These are phyloP conservation scores for Boletus hoseneyae DNA, from an alignment of 1,284 basidiomycete species.

Conservation along the genomic window DNA sequence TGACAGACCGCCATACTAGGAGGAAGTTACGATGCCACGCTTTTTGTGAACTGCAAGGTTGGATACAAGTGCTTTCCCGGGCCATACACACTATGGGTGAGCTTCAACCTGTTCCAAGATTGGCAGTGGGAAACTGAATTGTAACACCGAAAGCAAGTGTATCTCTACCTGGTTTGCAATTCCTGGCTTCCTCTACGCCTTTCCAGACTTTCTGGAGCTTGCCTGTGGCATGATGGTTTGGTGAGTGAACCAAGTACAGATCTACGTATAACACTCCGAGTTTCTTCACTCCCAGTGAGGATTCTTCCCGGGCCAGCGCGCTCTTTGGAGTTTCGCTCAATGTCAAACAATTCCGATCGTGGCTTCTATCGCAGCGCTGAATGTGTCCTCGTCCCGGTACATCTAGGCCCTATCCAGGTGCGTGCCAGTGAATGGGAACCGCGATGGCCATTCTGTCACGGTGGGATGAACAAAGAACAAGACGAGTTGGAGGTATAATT, in stretches of 20 bases:
- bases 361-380: conserved; percentile 56
- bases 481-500: conserved; percentile 11
- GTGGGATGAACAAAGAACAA: conserved; percentile 8
- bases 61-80: conserved; percentile 50
- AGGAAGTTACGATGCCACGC: conserved; percentile 62
- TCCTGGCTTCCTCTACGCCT: conserved; percentile 65
- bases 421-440: conserved; percentile 57
- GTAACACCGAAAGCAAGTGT: neutral
- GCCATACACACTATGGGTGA: conserved; percentile 78
- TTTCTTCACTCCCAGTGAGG: conserved; percentile 57
- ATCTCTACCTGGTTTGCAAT: conserved; percentile 71
- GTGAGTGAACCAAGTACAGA: conserved; percentile 69
- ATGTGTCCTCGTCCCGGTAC: conserved; percentile 60
- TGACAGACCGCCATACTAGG: conserved; percentile 65
- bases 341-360: conserved; percentile 40
- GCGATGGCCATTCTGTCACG: no score
- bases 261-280: conserved; percentile 71
- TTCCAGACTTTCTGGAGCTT: conserved; percentile 66
- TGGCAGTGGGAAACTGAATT: conserved; percentile 11
- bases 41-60: conserved; percentile 55
- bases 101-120: conserved; percentile 60
- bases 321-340: conserved; percentile 46
- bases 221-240: conserved; percentile 36
- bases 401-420: conserved; percentile 73
- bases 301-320: conserved; percentile 48